Evolutionary conservation across 129 eudicot genomes (phyloP).

Genomic region (Scalesia atractyloides): DNA sequence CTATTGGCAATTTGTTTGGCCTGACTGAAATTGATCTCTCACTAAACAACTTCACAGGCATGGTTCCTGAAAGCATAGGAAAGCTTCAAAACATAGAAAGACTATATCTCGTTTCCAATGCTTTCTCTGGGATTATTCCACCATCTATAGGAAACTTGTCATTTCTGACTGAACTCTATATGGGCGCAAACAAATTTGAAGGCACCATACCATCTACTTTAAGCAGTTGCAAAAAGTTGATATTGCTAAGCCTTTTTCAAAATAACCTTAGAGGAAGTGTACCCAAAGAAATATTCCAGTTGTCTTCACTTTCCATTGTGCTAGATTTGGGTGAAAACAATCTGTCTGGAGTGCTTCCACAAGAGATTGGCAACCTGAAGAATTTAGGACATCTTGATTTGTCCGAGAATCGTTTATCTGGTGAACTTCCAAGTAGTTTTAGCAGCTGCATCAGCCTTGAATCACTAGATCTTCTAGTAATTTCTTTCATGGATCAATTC

Average conservation of each 20-base stretch:
- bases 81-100: neutral
- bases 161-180: neutral
- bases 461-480: neutral
- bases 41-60: conserved; percentile 4
- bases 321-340: conserved; percentile 20
- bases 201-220: conserved; percentile 31
- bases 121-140: conserved; percentile 14
- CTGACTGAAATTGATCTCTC: neutral
- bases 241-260: neutral
- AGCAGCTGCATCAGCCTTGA: conserved; percentile 20
- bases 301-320: conserved; percentile 19
- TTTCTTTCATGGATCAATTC: conserved; percentile 24
- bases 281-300: conserved; percentile 20
- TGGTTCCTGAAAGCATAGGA: conserved; percentile 14
- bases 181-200: conserved; percentile 7
- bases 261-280: conserved; percentile 19
- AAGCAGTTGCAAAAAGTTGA: conserved; percentile 10
- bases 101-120: neutral
- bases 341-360: conserved; percentile 24
- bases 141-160: conserved; percentile 23
- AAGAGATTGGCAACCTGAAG: conserved; percentile 26
- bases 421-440: conserved; percentile 26
- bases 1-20: conserved; percentile 11
- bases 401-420: conserved; percentile 18
- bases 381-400: conserved; percentile 11